Percentiles rank a stretch among this genome's conserved stretches.
These are phyloP conservation scores for Elaeagnus macrophylla DNA, from an alignment of 306 rosid genomes.

Conservation along the genomic window DNA sequence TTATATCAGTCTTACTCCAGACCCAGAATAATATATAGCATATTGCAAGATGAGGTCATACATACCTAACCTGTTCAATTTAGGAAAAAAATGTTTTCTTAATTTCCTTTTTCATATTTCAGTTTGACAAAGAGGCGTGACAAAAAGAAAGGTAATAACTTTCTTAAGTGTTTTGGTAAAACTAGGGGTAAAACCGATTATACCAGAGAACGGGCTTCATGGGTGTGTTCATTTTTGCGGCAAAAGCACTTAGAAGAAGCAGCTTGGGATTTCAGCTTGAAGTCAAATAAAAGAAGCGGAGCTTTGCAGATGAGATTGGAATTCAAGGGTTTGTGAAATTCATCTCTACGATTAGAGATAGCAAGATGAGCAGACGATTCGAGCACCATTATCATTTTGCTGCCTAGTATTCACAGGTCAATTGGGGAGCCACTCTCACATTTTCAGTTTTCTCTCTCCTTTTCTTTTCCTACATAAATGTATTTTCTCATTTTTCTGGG, in stretches of 20 bases:
- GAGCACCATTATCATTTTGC: constrained; percentile 30
- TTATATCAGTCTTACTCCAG: too few species aligned
- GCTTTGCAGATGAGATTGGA: not conserved
- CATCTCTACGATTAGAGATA: not conserved
- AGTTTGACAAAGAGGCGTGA: too few species aligned
- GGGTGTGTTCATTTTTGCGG: constrained; percentile 27
- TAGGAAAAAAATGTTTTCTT: not conserved
- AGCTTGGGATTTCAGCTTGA: constrained; percentile 17
- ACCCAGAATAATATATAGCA: not conserved
- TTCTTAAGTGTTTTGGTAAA: not conserved
- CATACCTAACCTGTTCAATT: not conserved
- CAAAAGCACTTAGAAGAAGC: constrained; percentile 34
- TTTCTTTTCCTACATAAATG: too few species aligned
- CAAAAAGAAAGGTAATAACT: too few species aligned
- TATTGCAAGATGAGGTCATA: too few species aligned
- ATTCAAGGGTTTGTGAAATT: constrained; percentile 6
- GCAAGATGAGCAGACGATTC: constrained; percentile 11
- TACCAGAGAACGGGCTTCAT: constrained; percentile 36
- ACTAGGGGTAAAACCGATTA: not conserved
- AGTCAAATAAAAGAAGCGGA: constrained; percentile 13
- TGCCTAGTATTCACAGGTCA: too few species aligned
- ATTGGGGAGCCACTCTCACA: too few species aligned
- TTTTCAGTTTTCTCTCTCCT: too few species aligned
- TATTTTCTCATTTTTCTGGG: too few species aligned
- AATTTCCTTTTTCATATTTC: not conserved